Conservation (phyloP, 192 early-diverging fungal species). For the Backusella parvicylindrica region DNA sequence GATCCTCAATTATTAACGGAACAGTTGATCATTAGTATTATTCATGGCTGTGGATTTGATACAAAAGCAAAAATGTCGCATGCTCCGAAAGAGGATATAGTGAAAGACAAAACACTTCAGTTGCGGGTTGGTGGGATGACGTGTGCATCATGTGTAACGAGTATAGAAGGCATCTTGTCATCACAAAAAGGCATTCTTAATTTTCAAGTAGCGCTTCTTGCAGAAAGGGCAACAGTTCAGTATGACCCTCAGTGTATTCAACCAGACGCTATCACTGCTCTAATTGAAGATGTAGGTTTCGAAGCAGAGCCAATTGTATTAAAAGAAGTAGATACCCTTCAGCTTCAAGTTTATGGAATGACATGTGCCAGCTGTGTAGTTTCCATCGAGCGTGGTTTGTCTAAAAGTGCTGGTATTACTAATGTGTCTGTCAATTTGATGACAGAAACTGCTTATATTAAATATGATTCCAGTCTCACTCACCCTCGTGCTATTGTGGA, state of each 20-base stretch:
- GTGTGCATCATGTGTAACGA: constrained; percentile 72
- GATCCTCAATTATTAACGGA: constrained; percentile 43
- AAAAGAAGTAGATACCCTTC: background rate
- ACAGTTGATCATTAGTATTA: constrained; percentile 38
- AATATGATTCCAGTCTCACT: constrained; percentile 52
- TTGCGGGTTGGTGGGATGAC: constrained; percentile 90
- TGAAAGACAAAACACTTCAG: constrained; percentile 43
- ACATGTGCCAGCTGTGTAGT: constrained; percentile 86
- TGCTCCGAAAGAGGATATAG: constrained; percentile 49
- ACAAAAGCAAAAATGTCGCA: constrained; percentile 44
- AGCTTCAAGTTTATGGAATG: constrained; percentile 65
- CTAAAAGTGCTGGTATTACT: constrained; percentile 42
- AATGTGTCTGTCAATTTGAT: constrained; percentile 66
- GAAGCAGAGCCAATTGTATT: constrained; percentile 46
- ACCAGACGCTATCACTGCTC: constrained; percentile 51
- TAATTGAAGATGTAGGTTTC: constrained; percentile 81
- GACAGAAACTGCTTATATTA: constrained; percentile 65
- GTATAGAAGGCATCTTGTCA: constrained; percentile 64
- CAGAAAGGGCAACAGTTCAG: constrained; percentile 70
- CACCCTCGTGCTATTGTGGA: constrained; percentile 82
- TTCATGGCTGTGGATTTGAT: constrained; percentile 46
- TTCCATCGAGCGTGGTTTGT: constrained; percentile 59
- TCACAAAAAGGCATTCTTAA: constrained; percentile 43
- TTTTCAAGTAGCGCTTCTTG: constrained; percentile 70
- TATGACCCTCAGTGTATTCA: constrained; percentile 49